Percentiles rank a stretch among this genome's conserved stretches.
These are phyloP conservation scores for Candida krabiensis DNA, from an alignment of 805 yeast genomes.

Conservation along the genomic window DNA sequence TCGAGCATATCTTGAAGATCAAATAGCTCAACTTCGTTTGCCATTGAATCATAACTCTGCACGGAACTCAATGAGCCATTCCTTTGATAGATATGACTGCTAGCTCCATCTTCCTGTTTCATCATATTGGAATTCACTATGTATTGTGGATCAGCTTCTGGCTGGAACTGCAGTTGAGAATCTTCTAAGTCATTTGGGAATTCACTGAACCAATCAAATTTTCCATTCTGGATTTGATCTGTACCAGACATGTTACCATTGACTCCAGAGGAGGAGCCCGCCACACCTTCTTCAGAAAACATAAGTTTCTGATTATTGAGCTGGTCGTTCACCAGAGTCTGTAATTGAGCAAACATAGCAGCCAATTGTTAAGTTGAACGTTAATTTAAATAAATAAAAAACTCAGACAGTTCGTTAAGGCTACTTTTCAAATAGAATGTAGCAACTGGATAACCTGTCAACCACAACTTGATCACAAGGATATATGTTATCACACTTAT, in stretches of 20 bases:
- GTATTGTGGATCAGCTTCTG: neutral
- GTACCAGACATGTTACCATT: slow-evolving; percentile 1
- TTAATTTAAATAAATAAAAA: too few species aligned
- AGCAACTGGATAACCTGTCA: too few species aligned
- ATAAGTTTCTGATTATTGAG: neutral
- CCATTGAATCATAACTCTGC: slow-evolving; percentile 11
- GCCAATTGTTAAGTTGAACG: too few species aligned
- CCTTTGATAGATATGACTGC: slow-evolving; percentile 1
- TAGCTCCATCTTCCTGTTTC: neutral
- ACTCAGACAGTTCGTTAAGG: too few species aligned
- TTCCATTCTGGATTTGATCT: too few species aligned
- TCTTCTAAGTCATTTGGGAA: slow-evolving; percentile 17
- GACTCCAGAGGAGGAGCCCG: neutral
- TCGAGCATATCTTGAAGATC: slow-evolving; percentile 10
- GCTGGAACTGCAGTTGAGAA: slow-evolving; percentile 1
- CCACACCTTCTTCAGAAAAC: slow-evolving; percentile 3
- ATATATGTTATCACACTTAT: too few species aligned
- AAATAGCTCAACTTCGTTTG: slow-evolving; percentile 9
- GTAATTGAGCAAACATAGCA: slow-evolving; percentile 7
- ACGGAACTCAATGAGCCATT: slow-evolving; percentile 14
- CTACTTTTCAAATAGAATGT: too few species aligned
- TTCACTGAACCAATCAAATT: slow-evolving; percentile 18
- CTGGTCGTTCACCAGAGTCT: slow-evolving; percentile 1
- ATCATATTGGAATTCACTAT: neutral
- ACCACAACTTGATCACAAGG: too few species aligned